phyloP scores from a whole-genome alignment of 2,329 filamentous ascomycete genomes.

The Rutstroemia sp. region DNA sequence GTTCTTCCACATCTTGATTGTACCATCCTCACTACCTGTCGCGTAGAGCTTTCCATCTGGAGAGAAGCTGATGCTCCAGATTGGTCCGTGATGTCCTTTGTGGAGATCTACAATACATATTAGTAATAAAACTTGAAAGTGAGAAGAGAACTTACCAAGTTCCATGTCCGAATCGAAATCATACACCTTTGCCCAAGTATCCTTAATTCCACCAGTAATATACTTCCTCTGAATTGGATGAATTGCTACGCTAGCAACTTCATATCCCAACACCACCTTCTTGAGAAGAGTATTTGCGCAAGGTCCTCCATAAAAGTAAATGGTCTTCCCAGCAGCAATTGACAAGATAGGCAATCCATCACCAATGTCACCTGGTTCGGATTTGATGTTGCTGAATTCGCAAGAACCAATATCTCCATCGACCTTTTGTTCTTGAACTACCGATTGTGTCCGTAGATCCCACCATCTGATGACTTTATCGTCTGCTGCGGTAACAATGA shows the following conservation, averaged over 20 bases:
- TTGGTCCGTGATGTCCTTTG: constrained; percentile 94
- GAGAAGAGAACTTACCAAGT: constrained; percentile 46
- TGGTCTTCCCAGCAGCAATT: constrained; percentile 87
- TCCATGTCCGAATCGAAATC: constrained; percentile 78
- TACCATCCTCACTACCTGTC: constrained; percentile 93
- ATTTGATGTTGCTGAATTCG: constrained; percentile 68
- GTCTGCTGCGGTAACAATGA: constrained; percentile 81
- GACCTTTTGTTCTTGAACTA: constrained; percentile 69
- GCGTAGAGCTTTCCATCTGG: constrained; percentile 95
- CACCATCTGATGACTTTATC: constrained; percentile 95
- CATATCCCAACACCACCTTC: constrained; percentile 70
- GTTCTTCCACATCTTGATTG: constrained; percentile 85
- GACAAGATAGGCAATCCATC: constrained; percentile 68
- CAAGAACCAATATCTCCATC: constrained; percentile 86
- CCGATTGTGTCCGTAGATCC: constrained; percentile 69
- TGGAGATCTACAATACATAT: constrained; percentile 59
- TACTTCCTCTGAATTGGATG: constrained; percentile 76
- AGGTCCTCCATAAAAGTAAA: constrained; percentile 82
- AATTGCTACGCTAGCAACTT: constrained; percentile 83
- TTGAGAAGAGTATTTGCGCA: constrained; percentile 69
- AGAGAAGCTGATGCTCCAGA: constrained; percentile 93
- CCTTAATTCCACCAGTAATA: constrained; percentile 82
- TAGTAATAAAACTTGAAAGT: constrained; percentile 9
- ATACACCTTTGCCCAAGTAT: constrained; percentile 96
- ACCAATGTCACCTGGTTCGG: constrained; percentile 54